Conservation (phyloP, 345 rosid genomes). For the Rhizophora mangle region DNA sequence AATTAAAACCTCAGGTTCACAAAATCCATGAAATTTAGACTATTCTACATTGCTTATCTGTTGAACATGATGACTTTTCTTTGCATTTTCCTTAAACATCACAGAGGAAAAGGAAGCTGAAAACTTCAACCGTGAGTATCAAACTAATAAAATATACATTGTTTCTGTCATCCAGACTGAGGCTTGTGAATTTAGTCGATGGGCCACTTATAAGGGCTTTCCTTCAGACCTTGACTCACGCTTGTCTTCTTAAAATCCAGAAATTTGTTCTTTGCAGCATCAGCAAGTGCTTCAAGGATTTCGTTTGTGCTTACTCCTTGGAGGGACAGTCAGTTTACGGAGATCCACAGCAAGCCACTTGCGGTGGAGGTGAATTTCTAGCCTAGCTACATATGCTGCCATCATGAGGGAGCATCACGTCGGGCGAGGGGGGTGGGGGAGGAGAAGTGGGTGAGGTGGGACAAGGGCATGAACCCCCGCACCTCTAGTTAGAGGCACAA, state of each 20-base stretch:
- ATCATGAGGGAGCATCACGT: conserved; percentile 2
- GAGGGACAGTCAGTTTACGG: conserved; percentile 31
- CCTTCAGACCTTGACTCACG: conserved; percentile 33
- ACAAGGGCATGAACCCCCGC: no score
- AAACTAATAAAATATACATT: no score
- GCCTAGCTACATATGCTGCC: conserved; percentile 63
- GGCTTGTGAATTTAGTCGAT: conserved; percentile 19
- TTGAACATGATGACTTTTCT: background rate
- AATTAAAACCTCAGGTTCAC: no score
- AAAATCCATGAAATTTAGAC: no score
- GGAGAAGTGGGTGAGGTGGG: no score
- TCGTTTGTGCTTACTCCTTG: conserved; percentile 42
- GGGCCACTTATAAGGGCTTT: conserved; percentile 67
- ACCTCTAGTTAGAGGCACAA: no score
- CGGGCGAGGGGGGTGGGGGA: no score
- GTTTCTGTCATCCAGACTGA: no score
- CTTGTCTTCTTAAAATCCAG: conserved; percentile 38
- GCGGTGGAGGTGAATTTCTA: conserved; percentile 58
- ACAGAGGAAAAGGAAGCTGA: background rate
- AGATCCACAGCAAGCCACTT: conserved; percentile 74
- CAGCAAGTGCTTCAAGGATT: conserved; percentile 48
- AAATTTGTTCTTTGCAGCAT: conserved; percentile 46
- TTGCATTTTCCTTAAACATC: background rate
- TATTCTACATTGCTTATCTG: no score
- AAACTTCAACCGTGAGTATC: background rate